These are phyloP conservation scores for Schizonepeta tenuifolia DNA, from an alignment of 257 asterid species.

Conservation along the genomic window DNA sequence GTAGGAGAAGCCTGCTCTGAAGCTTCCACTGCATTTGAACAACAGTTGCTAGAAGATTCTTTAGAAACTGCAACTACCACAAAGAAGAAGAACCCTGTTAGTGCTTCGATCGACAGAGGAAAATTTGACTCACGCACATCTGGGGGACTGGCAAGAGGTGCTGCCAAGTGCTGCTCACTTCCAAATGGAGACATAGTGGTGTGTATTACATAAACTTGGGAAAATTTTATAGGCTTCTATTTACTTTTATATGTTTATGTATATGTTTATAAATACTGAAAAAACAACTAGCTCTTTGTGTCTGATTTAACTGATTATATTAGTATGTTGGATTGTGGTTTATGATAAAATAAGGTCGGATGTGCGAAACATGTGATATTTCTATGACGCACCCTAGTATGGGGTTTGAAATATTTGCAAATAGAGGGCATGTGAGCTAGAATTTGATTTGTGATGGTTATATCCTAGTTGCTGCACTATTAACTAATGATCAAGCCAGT, in stretches of 20 bases:
- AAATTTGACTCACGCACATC: constrained; percentile 72
- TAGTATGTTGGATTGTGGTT: constrained; percentile 21
- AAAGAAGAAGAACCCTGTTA: constrained; percentile 45
- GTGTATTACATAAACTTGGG: constrained; percentile 47
- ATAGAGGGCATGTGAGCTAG: constrained; percentile 20
- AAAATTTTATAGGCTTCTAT: constrained; percentile 5
- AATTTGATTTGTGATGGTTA: constrained; percentile 22
- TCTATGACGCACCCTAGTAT: constrained; percentile 18
- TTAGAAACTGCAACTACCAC: constrained; percentile 43
- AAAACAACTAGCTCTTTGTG: constrained; percentile 10
- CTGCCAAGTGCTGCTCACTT: constrained; percentile 79
- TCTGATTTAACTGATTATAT: constrained; percentile 20
- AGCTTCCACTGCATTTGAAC: constrained; percentile 49
- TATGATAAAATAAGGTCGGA: constrained; percentile 19
- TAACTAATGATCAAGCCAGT: neutral
- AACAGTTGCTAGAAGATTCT: constrained; percentile 45
- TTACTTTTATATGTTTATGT: neutral
- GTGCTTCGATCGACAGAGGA: constrained; percentile 81
- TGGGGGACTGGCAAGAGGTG: constrained; percentile 96
- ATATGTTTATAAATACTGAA: constrained; percentile 1
- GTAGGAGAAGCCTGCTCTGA: constrained; percentile 40
- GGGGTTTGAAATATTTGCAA: constrained; percentile 18
- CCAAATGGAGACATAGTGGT: constrained; percentile 98
- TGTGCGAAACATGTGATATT: constrained; percentile 6
- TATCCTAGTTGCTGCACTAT: constrained; percentile 13